Percentiles rank a stretch among this genome's conserved stretches.
These are phyloP conservation scores for Arabidopsis suecica DNA, from an alignment of 345 rosid species.

Conservation along the genomic window DNA sequence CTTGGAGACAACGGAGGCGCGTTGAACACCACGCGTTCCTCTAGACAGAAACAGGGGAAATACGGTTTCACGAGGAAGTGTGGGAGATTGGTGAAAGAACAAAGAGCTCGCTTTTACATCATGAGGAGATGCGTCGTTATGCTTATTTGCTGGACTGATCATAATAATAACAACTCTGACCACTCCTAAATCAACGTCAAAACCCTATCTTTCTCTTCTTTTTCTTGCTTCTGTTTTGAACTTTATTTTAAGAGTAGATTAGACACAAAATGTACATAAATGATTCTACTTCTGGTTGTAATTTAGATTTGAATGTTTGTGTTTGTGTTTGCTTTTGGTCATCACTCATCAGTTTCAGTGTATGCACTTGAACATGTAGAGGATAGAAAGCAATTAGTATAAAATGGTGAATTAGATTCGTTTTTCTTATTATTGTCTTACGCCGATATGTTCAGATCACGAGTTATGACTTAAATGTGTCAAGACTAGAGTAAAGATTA, in stretches of 20 bases:
- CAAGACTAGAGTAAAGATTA: background rate
- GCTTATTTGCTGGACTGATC: slow-evolving; percentile 95
- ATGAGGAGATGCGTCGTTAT: slow-evolving; percentile 82
- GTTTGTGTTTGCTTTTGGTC: slow-evolving; percentile 32
- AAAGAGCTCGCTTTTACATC: slow-evolving; percentile 93
- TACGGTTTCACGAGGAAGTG: slow-evolving; percentile 82
- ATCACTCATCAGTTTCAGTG: slow-evolving; percentile 18
- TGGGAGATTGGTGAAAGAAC: slow-evolving; percentile 75
- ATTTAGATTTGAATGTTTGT: slow-evolving; percentile 32
- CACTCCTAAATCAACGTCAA: background rate
- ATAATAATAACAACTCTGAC: slow-evolving; percentile 54
- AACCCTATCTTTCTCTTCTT: background rate
- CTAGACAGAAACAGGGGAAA: slow-evolving; percentile 46
- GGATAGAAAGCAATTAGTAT: slow-evolving; percentile 15
- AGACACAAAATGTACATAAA: slow-evolving; percentile 54
- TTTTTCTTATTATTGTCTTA: background rate
- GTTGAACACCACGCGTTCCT: slow-evolving; percentile 44
- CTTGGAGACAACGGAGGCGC: slow-evolving; percentile 31
- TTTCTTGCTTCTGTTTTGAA: slow-evolving; percentile 5
- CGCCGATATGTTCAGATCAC: background rate
- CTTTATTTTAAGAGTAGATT: slow-evolving; percentile 41
- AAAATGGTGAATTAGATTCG: background rate
- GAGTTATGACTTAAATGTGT: background rate
- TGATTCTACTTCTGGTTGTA: slow-evolving; percentile 12
- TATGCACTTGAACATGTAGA: slow-evolving; percentile 6